phyloP scores from a whole-genome alignment of 2,329 filamentous ascomycete genomes.

The Fusarium zealandicum region DNA sequence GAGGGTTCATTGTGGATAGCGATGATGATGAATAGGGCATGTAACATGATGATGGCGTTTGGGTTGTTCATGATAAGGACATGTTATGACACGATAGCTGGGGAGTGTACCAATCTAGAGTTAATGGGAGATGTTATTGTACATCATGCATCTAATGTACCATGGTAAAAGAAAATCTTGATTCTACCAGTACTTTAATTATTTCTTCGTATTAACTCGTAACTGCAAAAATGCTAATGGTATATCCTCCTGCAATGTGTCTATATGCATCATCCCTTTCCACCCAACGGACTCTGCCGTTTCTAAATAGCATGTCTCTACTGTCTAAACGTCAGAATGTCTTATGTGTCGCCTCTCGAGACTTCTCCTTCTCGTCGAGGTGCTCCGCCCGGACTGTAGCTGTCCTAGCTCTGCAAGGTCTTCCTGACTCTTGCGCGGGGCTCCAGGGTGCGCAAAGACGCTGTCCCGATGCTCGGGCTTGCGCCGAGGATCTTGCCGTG shows the following conservation, averaged over 20 bases:
- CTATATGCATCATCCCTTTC: not conserved
- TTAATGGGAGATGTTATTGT: constrained; percentile 22
- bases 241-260: constrained; percentile 12
- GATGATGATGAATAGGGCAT: constrained; percentile 55
- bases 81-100: not conserved
- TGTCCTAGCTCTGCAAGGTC: constrained; percentile 47
- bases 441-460: constrained; percentile 39
- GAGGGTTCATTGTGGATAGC: constrained; percentile 66
- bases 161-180: no score
- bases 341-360: constrained; percentile 33
- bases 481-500: constrained; percentile 10
- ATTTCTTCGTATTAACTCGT: not conserved
- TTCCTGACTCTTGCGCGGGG: constrained; percentile 45
- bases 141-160: not conserved
- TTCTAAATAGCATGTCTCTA: not conserved
- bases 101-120: not conserved
- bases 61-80: constrained; percentile 3
- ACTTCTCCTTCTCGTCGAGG: constrained; percentile 42
- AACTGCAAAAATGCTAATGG: constrained; percentile 4
- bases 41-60: constrained; percentile 22
- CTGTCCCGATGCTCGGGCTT: constrained; percentile 30
- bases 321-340: constrained; percentile 13
- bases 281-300: not conserved
- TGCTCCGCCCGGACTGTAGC: constrained; percentile 41
- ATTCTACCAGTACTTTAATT: no score